Conservation (phyloP, 2,329 filamentous ascomycete genomes). For the Emmonsiellopsis sp. region DNA sequence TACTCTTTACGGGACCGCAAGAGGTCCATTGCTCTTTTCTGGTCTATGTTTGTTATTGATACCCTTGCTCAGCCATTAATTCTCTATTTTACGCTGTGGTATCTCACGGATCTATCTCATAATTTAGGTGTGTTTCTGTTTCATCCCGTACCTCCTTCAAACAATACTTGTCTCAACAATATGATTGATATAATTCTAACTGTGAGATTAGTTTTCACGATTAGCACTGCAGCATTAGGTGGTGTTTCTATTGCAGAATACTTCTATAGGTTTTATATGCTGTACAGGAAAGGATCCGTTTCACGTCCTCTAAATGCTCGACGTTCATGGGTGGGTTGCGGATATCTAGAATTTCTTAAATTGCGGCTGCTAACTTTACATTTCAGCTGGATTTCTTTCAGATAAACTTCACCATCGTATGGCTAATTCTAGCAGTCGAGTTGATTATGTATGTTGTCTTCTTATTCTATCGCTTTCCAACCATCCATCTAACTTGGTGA, state of each 20-base stretch:
- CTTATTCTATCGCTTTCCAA: not conserved
- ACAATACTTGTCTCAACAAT: not conserved
- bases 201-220: conserved; percentile 29
- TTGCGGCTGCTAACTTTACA: not conserved
- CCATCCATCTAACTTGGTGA: conserved; percentile 9
- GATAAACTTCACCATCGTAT: conserved; percentile 37
- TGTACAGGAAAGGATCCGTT: conserved; percentile 28
- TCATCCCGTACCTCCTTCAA: not conserved
- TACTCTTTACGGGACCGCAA: conserved; percentile 47
- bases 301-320: conserved; percentile 32
- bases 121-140: conserved; percentile 23
- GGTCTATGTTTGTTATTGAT: conserved; percentile 50
- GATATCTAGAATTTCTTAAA: not conserved
- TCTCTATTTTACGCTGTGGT: conserved; percentile 54
- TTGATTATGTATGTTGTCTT: conserved; percentile 29
- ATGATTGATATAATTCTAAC: not conserved
- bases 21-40: conserved; percentile 49
- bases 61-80: conserved; percentile 49
- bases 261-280: conserved; percentile 31
- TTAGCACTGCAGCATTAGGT: conserved; percentile 31
- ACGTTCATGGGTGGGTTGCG: conserved; percentile 29
- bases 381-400: conserved; percentile 36
- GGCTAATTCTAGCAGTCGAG: conserved; percentile 34
- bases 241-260: conserved; percentile 36
- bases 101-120: conserved; percentile 41